Evolutionary conservation across 1,284 basidiomycete species (phyloP), one percentile per base, ranked within the genome.

Genomic region (Trametes polyzona): DNA sequence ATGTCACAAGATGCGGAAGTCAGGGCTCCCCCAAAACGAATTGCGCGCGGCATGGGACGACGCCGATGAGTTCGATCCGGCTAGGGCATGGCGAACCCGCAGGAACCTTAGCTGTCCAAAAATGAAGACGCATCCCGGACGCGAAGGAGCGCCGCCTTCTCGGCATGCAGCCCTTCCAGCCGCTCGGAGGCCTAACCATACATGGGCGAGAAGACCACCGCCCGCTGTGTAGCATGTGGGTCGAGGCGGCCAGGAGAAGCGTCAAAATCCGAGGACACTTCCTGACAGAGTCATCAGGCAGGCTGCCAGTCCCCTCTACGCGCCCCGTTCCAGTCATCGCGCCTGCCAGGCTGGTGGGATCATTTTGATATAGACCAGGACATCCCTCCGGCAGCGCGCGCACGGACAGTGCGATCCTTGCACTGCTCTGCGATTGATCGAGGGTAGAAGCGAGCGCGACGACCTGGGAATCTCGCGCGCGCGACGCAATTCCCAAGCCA

Each of bases 261-360:
- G 48, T 41, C 55, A 47, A 47, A 26, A 21, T 11, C 43, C 29
- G 40, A 27, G 33, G 32, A 29, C 23, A 40, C 26, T 30, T 30
- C 16, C 42, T 59, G 61, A 59, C 57, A 55, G 55, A 32, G 47
- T 54, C 60, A 59, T 57, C 41, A 50, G 32, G 47, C 26, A 27
- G 12, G 11, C 42, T 43, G 42, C 27, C 42, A 29, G 39, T 54
- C 47, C 35, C 19, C 21, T n/a, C n/a, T 46, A 26, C 27, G 42
- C 36, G 55, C 44, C 47, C 50, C 43, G 47, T 46, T 52, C 30
- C 23, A 27, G 23, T 21, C 32, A 26, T 46, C 53, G 21, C n/a
- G 43, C 19, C 53, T 56, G 53, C 54, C 59, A 17, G 37, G 8
- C 14, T 35, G 30, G 10, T 30, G 48, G 7, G 42, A 61, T 55